Evolutionary conservation across 2,329 filamentous ascomycete genomes (phyloP).

Genomic region (Pyrenophora teres): DNA sequence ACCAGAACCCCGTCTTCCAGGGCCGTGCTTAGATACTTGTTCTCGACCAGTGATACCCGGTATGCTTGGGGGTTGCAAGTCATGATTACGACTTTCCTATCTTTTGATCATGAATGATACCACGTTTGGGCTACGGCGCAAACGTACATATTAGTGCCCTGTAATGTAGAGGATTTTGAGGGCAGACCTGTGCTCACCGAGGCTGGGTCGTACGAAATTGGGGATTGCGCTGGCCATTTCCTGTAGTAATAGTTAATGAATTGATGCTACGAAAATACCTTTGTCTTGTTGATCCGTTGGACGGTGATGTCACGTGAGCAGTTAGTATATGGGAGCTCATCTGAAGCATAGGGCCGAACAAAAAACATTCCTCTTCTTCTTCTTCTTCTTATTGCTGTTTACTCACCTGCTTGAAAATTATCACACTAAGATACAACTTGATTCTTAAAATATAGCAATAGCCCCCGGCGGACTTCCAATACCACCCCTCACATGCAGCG

Average conservation of each 20-base stretch:
- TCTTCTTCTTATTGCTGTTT: no score
- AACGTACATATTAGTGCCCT: conserved; percentile 16
- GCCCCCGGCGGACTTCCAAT: conserved; percentile 46
- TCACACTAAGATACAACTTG: no score
- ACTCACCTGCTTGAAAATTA: no score
- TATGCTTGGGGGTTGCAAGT: conserved; percentile 10
- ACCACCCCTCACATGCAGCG: conserved; percentile 61
- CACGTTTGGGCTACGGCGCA: conserved; percentile 31
- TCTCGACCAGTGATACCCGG: conserved; percentile 11
- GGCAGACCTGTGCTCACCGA: neutral
- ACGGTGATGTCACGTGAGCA: no score
- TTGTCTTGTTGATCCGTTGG: no score
- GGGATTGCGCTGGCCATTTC: conserved; percentile 3
- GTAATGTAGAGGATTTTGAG: conserved; percentile 21
- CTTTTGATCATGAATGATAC: conserved; percentile 41
- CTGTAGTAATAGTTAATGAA: conserved; percentile 31
- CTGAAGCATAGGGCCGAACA: no score
- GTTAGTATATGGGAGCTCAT: no score
- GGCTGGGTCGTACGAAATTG: conserved; percentile 10
- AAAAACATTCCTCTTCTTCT: no score
- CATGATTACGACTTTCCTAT: conserved; percentile 30
- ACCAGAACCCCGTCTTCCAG: conserved; percentile 51
- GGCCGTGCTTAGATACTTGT: conserved; percentile 36
- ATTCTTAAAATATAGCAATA: conserved; percentile 38
- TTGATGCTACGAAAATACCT: neutral